Conservation (phyloP, 345 rosid species). For the Citrus mangshanensis region DNA sequence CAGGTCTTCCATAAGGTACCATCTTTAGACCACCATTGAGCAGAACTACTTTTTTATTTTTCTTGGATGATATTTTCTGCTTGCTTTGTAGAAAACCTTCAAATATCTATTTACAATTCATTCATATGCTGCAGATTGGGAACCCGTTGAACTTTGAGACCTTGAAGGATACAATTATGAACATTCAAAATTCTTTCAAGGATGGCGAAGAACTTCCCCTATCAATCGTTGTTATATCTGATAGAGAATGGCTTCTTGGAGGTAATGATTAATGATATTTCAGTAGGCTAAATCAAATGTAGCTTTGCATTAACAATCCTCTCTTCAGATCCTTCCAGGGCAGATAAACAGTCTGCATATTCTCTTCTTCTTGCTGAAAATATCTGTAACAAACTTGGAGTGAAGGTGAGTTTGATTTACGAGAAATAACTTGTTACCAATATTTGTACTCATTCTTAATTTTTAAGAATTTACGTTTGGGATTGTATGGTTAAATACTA, state of each 20-base stretch:
- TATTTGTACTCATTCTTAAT: not conserved
- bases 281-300: not conserved
- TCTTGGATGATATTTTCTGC: not conserved
- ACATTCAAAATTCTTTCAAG: constrained; percentile 48
- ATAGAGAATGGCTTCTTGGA: constrained; percentile 80
- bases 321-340: constrained; percentile 75
- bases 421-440: not conserved
- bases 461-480: not conserved
- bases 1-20: constrained; percentile 68
- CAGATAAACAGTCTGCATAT: constrained; percentile 88
- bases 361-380: constrained; percentile 93
- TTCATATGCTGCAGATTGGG: constrained; percentile 56
- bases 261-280: constrained; percentile 40
- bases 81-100: constrained; percentile 4
- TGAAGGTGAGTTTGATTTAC: constrained; percentile 45
- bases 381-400: constrained; percentile 82
- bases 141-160: constrained; percentile 81
- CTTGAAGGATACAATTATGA: constrained; percentile 56
- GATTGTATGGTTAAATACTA: not conserved
- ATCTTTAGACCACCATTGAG: constrained; percentile 6
- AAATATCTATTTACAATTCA: not conserved
- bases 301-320: constrained; percentile 17
- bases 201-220: constrained; percentile 58
- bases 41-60: not conserved
- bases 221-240: constrained; percentile 78